Conservation (phyloP, 164 flowering plant species). For the Pachysandra terminalis region DNA sequence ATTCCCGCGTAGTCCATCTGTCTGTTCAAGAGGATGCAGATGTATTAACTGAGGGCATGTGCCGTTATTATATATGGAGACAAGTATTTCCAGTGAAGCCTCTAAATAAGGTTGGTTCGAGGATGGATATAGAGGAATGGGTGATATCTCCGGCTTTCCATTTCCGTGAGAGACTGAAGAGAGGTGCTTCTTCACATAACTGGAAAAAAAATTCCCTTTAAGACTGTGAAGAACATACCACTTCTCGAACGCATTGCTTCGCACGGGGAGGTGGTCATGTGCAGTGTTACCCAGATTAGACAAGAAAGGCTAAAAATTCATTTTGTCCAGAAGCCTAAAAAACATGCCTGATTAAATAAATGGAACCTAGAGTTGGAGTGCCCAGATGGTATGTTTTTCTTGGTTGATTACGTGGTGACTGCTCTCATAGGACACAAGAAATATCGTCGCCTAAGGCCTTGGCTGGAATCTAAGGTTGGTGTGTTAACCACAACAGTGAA, state of each 20-base stretch:
- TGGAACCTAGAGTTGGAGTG: conserved; percentile 2
- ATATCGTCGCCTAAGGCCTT: neutral
- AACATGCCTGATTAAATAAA: neutral
- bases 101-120: conserved; percentile 8
- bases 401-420: neutral
- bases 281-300: neutral
- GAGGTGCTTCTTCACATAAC: conserved; percentile 18
- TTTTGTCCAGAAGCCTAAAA: neutral
- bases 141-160: conserved; percentile 21
- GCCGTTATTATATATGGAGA: conserved; percentile 23
- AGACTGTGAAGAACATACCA: neutral
- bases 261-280: neutral
- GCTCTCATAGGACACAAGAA: neutral
- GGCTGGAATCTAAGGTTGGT: neutral
- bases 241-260: neutral
- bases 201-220: no score
- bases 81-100: conserved; percentile 19
- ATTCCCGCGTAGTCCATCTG: conserved; percentile 17
- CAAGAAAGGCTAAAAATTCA: neutral
- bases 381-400: neutral
- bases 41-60: neutral
- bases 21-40: neutral
- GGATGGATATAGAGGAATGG: conserved; percentile 18
- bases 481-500: neutral
- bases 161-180: conserved; percentile 13